Conservation (phyloP, 768 basidiomycete genomes). For the Dacryopinax spathularia region DNA sequence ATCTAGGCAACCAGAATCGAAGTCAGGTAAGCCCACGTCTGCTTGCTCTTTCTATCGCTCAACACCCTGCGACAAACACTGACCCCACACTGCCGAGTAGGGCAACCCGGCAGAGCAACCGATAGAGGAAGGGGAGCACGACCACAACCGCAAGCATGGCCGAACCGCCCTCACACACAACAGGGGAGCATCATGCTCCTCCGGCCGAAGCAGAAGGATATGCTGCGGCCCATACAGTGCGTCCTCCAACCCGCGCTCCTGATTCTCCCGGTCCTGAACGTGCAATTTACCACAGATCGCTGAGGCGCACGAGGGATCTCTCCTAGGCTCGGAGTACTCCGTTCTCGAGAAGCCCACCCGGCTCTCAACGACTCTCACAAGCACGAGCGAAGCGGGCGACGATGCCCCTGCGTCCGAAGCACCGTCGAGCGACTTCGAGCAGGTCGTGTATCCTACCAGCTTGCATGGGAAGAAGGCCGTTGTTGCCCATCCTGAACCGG, state of each 20-base stretch:
- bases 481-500: neutral
- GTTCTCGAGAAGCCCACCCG: neutral
- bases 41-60: neutral
- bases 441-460: neutral
- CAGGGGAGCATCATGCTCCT: neutral
- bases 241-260: neutral
- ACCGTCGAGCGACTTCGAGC: neutral
- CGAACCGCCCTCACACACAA: neutral
- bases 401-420: neutral
- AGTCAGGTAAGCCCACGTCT: too few relatives aligned
- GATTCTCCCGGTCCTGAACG: neutral
- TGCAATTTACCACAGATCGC: neutral
- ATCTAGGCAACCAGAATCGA: neutral
- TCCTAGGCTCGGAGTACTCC: neutral
- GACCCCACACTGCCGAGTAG: neutral
- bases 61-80: neutral
- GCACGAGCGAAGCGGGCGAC: neutral
- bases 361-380: neutral
- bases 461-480: neutral
- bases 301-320: neutral
- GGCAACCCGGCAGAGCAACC: neutral
- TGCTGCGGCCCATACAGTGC: neutral
- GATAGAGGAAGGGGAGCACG: neutral
- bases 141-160: neutral
- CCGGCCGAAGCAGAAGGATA: neutral